A percentile compares a stretch with the other conserved stretches of the same genome.
Evolutionary conservation across 768 basidiomycete species (phyloP).

Genomic region (Tremella fuciformis): DNA sequence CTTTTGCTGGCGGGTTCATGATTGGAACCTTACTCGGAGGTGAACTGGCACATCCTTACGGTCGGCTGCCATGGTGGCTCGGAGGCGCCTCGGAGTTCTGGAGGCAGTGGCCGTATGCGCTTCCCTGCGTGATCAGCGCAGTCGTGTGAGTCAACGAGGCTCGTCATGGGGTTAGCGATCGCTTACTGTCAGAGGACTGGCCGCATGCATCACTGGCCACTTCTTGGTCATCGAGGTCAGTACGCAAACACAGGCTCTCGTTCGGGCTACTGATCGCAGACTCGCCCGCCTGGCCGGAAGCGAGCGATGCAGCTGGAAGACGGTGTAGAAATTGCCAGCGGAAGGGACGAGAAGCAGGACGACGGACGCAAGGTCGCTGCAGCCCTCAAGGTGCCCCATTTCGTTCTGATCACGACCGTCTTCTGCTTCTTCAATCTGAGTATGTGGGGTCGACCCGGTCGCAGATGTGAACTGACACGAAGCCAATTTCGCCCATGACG

Average conservation of each 20-base stretch:
- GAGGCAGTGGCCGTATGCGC: constrained; percentile 29
- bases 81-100: constrained; percentile 29
- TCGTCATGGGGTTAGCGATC: neutral
- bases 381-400: constrained; percentile 24
- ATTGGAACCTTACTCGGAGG: constrained; percentile 38
- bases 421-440: constrained; percentile 26
- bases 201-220: neutral
- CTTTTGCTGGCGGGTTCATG: constrained; percentile 27
- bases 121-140: constrained; percentile 30
- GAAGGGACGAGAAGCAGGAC: neutral
- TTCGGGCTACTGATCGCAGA: constrained; percentile 4
- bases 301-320: neutral
- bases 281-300: constrained; percentile 7
- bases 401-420: constrained; percentile 21
- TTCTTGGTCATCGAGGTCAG: neutral
- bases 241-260: too few relatives aligned
- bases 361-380: constrained; percentile 7
- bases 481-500: constrained; percentile 31
- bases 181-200: neutral
- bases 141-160: constrained; percentile 14
- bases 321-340: neutral
- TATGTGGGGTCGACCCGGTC: constrained; percentile 12
- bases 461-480: neutral
- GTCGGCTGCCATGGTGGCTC: constrained; percentile 29
- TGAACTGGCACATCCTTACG: constrained; percentile 34